A percentile compares a stretch with the other conserved stretches of the same genome.
These are phyloP conservation scores for Leccinum barrowsii DNA, from an alignment of 768 basidiomycete genomes.

Conservation along the genomic window DNA sequence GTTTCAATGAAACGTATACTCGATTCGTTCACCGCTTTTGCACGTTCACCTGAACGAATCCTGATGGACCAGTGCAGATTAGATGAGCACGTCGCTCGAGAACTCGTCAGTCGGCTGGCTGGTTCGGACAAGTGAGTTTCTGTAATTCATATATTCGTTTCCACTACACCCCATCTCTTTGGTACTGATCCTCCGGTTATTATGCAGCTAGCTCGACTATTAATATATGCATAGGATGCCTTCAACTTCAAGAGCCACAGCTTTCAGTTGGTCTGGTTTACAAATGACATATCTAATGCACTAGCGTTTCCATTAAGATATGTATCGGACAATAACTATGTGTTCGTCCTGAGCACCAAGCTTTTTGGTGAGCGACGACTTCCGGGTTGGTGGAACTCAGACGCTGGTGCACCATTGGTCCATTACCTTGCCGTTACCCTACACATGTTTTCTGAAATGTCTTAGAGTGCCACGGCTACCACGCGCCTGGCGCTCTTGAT, in stretches of 20 bases:
- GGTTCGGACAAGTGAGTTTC: not conserved
- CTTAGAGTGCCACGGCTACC: not conserved
- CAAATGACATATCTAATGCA: not conserved
- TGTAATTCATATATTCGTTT: not conserved
- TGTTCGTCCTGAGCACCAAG: not conserved
- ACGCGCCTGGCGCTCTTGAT: not conserved
- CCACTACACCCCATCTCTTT: not conserved
- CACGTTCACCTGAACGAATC: conserved; percentile 10
- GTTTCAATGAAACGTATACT: conserved; percentile 9
- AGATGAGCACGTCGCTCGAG: conserved; percentile 18
- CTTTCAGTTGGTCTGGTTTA: no score
- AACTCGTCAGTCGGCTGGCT: conserved; percentile 16
- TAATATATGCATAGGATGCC: not conserved
- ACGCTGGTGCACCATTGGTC: not conserved
- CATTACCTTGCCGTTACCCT: not conserved
- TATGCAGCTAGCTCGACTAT: not conserved
- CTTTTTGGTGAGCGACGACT: not conserved
- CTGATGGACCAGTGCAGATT: conserved; percentile 20
- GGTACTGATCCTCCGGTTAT: not conserved
- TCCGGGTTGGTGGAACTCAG: not conserved
- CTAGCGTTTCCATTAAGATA: not conserved
- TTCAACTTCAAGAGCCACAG: not conserved
- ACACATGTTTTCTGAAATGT: not conserved
- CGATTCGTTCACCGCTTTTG: conserved; percentile 3
- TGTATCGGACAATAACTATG: not conserved